Evolutionary conservation across 2,329 filamentous ascomycete species (phyloP).

Genomic region (Fusarium dlaminii): DNA sequence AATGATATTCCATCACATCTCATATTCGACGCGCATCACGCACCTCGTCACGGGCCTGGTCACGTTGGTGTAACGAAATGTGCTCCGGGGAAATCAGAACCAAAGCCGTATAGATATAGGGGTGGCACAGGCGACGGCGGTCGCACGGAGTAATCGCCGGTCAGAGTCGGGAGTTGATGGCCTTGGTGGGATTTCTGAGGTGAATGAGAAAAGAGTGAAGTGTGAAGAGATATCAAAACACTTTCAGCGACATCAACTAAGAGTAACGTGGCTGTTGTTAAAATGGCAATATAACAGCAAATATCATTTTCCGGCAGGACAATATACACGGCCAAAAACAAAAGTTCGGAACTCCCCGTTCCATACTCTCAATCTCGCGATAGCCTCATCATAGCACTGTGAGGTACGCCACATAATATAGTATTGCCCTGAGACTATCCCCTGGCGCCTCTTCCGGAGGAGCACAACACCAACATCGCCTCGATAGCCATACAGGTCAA

Average conservation of each 20-base stretch:
- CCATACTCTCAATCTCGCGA: neutral
- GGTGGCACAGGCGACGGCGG: constrained; percentile 9
- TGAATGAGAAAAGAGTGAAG: constrained; percentile 7
- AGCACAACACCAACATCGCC: constrained; percentile 1
- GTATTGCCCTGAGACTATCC: neutral
- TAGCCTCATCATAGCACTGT: constrained; percentile 18
- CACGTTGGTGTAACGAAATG: constrained; percentile 29
- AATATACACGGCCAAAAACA: neutral
- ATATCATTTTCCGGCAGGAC: neutral
- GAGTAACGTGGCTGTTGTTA: neutral
- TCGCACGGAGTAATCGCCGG: neutral
- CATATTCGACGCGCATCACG: constrained; percentile 21
- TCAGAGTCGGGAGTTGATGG: neutral
- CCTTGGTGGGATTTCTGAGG: neutral
- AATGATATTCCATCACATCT: constrained; percentile 15
- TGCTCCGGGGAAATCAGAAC: neutral
- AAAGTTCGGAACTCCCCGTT: neutral
- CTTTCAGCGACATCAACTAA: neutral
- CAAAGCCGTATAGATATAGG: neutral
- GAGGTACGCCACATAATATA: neutral
- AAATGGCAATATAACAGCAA: neutral
- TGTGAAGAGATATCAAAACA: constrained; percentile 1
- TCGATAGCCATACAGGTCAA: neutral
- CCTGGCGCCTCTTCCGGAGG: neutral
- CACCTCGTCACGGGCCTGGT: constrained; percentile 23